Evolutionary conservation across 2,329 filamentous ascomycete species (phyloP), one percentile per base, ranked within the genome.

Genomic region (Akanthomyces dipterigenus): DNA sequence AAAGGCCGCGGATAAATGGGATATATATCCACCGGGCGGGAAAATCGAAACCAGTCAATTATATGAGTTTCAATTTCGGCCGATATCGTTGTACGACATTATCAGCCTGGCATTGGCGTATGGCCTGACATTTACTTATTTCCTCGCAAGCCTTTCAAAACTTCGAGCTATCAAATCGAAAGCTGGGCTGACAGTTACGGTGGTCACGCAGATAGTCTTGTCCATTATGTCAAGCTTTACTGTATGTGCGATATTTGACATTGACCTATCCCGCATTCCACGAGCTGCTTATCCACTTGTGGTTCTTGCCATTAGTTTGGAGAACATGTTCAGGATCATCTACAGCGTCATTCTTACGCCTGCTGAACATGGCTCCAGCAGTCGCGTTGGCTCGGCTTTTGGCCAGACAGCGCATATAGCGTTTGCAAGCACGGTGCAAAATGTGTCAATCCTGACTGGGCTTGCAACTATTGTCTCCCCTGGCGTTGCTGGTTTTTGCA

Each of bases 191-290:
- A 86, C 91, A 53, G 73, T 89, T 31, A 88, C 89, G 0, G 86
- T 91, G 49, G 76, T 88, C 63, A 82, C 80, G 0, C 89, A 93
- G 74, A 87, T 90, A 65, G 76, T 82, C 3, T 82, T 90, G 38
- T 90, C 89, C 18, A 86, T 92, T 67, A 80, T 90, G 73, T 90
- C 89, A 4, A 92, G 89, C 72, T 90, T 93, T 68, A 91, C 89
- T 0, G 79, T 93, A 42, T 93, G 90, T 69, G 88, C 88, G 38
- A 80, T 91, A 50, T 81, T 91, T 64, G 87, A 88, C 64, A 83
- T 93, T 67, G 88, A 93, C 68, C 76, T 93, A 18, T 89, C 88
- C 11, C 85, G 84, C 65, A 88, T 93, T 55, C 90, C 90, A 3
- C 81, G 86, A 63, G 87, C 87, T 57, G 85, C 85, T 40, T 93